Conservation (phyloP, 2,329 filamentous ascomycete species). For the Penicillium expansum region DNA sequence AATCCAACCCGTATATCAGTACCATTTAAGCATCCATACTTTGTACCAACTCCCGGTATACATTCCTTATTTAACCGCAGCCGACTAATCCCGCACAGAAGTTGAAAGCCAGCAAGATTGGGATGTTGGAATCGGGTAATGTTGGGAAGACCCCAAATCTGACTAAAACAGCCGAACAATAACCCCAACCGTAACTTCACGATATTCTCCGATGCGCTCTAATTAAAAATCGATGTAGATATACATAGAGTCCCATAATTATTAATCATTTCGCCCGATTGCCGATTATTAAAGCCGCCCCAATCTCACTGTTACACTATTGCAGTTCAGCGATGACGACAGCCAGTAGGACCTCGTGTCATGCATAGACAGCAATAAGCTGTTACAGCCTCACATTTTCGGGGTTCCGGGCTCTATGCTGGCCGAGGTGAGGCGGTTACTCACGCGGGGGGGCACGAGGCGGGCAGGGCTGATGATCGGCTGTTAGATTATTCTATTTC, state of each 20-base stretch:
- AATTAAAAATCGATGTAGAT: neutral
- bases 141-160: neutral
- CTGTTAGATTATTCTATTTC: conserved; percentile 4
- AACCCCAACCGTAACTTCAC: neutral
- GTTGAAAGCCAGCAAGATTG: neutral
- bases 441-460: conserved; percentile 10
- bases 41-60: neutral
- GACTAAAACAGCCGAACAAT: neutral
- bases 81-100: neutral
- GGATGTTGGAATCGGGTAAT: neutral
- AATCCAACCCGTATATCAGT: neutral
- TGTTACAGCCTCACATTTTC: conserved; percentile 4
- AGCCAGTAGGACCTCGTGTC: neutral
- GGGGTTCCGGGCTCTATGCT: neutral
- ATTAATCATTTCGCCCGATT: neutral
- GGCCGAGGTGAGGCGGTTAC: neutral
- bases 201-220: neutral
- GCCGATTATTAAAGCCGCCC: neutral
- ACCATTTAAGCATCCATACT: neutral
- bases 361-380: conserved; percentile 2
- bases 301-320: neutral
- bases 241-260: neutral
- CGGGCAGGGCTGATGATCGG: conserved; percentile 9
- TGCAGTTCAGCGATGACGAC: neutral
- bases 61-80: neutral